These are phyloP conservation scores for Cerioporus squamosus DNA, from an alignment of 1,284 basidiomycete genomes.

Conservation along the genomic window DNA sequence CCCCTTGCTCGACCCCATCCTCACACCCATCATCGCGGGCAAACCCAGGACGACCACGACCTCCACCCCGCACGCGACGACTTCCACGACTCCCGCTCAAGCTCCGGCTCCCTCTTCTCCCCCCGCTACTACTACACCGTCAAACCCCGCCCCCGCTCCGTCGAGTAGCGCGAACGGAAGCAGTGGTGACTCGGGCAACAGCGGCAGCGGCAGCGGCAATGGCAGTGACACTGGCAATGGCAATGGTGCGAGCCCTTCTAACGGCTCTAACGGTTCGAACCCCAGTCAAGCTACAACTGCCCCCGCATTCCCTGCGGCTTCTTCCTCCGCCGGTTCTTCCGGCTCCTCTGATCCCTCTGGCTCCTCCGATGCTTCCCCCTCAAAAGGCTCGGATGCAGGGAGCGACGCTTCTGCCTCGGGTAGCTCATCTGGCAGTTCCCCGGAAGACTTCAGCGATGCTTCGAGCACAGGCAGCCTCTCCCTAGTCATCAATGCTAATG, in stretches of 20 bases:
- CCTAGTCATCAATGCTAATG: constrained; percentile 12
- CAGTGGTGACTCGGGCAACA: neutral
- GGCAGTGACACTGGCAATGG: neutral
- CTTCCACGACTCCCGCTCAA: constrained; percentile 12
- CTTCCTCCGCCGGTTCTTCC: neutral
- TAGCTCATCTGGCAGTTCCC: neutral
- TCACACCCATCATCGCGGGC: constrained; percentile 34
- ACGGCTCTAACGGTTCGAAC: neutral
- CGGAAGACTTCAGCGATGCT: constrained; percentile 1
- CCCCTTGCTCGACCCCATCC: constrained; percentile 40
- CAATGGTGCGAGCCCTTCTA: neutral
- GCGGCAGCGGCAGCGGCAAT: neutral
- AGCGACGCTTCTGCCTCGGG: neutral
- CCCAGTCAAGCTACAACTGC: neutral
- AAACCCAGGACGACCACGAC: constrained; percentile 15
- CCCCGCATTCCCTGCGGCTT: neutral
- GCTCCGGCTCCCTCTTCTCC: constrained; percentile 18
- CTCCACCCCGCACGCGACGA: constrained; percentile 10
- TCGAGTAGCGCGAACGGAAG: neutral
- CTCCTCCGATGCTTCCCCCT: neutral
- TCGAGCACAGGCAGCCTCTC: neutral
- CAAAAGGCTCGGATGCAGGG: constrained; percentile 1
- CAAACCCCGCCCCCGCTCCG: constrained; percentile 1
- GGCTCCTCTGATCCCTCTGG: neutral
- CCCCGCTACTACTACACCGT: constrained; percentile 11